Evolutionary conservation across 2,329 filamentous ascomycete genomes (phyloP).

Genomic region (Aspergillus brunneoviolaceus): DNA sequence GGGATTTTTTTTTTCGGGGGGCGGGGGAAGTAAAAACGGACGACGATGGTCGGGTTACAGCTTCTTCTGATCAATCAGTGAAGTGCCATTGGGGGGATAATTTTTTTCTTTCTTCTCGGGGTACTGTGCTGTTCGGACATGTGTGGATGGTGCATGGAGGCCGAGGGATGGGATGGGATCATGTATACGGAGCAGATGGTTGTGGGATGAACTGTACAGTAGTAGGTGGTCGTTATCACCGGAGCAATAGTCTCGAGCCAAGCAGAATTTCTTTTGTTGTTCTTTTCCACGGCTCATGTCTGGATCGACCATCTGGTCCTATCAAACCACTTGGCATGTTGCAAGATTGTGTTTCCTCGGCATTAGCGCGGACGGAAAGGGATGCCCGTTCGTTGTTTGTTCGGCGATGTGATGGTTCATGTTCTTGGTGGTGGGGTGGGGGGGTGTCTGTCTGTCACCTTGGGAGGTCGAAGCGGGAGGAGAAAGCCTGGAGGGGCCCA

Average conservation of each 20-base stretch:
- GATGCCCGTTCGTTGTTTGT: not conserved
- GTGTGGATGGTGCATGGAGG: not conserved
- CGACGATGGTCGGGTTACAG: not conserved
- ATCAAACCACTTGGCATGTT: not conserved
- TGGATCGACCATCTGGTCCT: not conserved
- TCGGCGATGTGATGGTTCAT: not conserved
- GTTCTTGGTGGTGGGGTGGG: too few relatives aligned
- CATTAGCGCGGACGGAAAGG: not conserved
- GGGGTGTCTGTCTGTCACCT: too few relatives aligned
- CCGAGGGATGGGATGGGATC: too few relatives aligned
- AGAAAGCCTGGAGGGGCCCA: too few relatives aligned
- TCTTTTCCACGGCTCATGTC: not conserved
- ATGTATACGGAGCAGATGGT: not conserved
- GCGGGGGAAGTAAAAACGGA: not conserved
- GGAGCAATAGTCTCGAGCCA: not conserved
- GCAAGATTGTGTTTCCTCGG: not conserved
- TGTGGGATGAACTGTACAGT: not conserved
- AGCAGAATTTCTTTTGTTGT: not conserved
- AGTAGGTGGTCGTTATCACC: not conserved
- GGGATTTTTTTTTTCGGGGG: too few relatives aligned
- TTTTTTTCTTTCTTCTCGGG: too few relatives aligned
- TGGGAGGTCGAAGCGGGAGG: too few relatives aligned
- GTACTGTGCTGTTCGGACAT: not conserved
- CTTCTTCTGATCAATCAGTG: not conserved
- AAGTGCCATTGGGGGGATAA: not conserved